Percentiles rank a stretch among this genome's conserved stretches.
Evolutionary conservation across 768 basidiomycete genomes (phyloP).

Genomic region (Leccinum uliginosum): DNA sequence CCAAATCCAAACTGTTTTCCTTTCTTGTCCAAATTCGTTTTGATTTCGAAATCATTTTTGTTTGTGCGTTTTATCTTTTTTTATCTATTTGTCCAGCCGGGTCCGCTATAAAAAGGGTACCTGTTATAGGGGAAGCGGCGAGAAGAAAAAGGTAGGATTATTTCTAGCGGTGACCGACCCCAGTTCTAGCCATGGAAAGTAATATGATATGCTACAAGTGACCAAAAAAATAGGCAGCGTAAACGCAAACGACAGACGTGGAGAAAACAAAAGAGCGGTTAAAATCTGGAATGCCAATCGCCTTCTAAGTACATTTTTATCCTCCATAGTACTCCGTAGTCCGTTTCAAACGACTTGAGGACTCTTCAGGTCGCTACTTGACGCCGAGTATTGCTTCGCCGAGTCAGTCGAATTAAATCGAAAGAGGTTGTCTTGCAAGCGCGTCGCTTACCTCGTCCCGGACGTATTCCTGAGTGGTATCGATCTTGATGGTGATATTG

Average conservation of each 20-base stretch:
- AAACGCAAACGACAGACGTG: not conserved
- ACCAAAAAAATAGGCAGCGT: slow-evolving; percentile 4
- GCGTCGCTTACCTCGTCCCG: slow-evolving; percentile 35
- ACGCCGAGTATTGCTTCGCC: slow-evolving; percentile 19
- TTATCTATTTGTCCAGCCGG: too few species aligned
- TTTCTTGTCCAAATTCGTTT: too few species aligned
- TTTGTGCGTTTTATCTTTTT: too few species aligned
- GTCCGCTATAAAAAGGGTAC: too few species aligned
- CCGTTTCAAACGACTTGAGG: slow-evolving; percentile 17
- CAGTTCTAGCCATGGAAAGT: slow-evolving; percentile 13
- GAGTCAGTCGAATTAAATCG: not conserved
- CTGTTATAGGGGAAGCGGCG: not conserved
- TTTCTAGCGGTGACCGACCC: slow-evolving; percentile 10
- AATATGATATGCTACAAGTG: slow-evolving; percentile 14
- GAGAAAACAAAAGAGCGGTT: slow-evolving; percentile 1
- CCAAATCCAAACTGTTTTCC: too few species aligned
- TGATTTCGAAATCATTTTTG: too few species aligned
- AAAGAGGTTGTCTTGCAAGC: not conserved
- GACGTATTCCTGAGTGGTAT: slow-evolving; percentile 54
- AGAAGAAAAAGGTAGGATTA: not conserved
- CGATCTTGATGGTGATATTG: slow-evolving; percentile 64
- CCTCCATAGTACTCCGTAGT: not conserved
- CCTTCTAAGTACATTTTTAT: slow-evolving; percentile 2
- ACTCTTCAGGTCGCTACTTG: slow-evolving; percentile 15
- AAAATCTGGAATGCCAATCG: not conserved